Base-by-base conservation (phyloP, 768 basidiomycete genomes). In the Rhodosporidiobolus sp. region DNA sequence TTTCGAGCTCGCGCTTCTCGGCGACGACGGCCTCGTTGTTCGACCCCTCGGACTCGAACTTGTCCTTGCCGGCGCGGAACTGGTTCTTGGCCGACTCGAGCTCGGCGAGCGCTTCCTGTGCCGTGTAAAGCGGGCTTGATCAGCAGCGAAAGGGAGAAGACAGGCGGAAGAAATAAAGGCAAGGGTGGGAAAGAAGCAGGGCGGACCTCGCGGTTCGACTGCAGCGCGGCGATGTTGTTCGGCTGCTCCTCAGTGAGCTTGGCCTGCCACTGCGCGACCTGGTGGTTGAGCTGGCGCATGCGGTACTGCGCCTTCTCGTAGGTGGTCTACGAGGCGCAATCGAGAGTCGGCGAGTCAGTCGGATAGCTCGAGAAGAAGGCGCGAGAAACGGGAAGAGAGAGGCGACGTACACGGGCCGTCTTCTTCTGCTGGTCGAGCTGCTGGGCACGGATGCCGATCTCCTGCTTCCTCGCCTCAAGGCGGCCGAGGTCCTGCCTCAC, bases 361-460 rank as follows among this genome's bases (percentile, higher is more conserved):
- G 28, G n/a, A 6, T 22, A 4, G 16, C 12, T 0, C 35, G 24
- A 46, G 32, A 11, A 22, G 28, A n/a, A 43, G 14, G 14, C 8
- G 38, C 38, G 38, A 7, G 8, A 43, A 14, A 14, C 38, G 10
- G 48, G 26, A 3, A 32, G 32, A 10, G 35, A 16, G 26, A n/a
- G n/a, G n/a, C n/a, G 43, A 46, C 70, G 50, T 6, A 67, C 70
- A 6, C 69, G 75, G 88, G 89, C 75, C 83, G 79, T 78, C 87
- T 86, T 34, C 11, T 9, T 84, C 86, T 19, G 80, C 83, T 69
- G 88, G 83, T 22, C 90, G 81, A 22, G 84, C 85, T 30, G 85
- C 82, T n/a, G 90, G 83, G 75, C 85, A 85, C 12, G 85, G 86
- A 3, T 89, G 88, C 79, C 30, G 10, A 59, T 24, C 32, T 57